A percentile compares a stretch with the other conserved stretches of the same genome.
Conservation (phyloP, 2,329 filamentous ascomycete species). For the Claviceps capensis region DNA sequence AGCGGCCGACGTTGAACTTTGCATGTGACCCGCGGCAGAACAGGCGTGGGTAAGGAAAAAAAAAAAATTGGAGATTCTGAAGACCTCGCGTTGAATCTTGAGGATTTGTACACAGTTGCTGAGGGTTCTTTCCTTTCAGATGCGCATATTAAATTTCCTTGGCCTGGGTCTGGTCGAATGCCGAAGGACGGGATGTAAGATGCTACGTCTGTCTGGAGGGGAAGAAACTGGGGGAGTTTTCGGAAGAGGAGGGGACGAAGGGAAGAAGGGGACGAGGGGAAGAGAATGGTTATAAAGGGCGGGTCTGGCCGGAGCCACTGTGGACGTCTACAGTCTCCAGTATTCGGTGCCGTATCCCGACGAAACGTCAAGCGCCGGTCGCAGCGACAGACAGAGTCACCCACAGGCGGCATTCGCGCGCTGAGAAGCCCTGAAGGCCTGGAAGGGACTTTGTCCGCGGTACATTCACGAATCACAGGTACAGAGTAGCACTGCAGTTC, state of each 20-base stretch:
- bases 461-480: too few species aligned
- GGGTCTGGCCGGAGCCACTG: conserved; percentile 20
- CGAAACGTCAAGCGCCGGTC: too few species aligned
- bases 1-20: conserved; percentile 58
- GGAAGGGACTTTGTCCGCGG: too few species aligned
- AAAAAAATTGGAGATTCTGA: neutral
- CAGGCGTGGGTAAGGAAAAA: neutral
- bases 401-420: too few species aligned
- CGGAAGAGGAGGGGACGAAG: neutral
- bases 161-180: neutral
- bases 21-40: conserved; percentile 46
- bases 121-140: neutral
- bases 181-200: neutral
- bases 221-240: conserved; percentile 10
- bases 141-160: neutral
- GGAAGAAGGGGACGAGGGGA: conserved; percentile 8
- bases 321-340: neutral
- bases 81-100: neutral
- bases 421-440: too few species aligned
- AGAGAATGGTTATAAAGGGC: conserved; percentile 17
- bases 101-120: neutral
- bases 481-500: too few species aligned
- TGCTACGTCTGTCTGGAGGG: conserved; percentile 6
- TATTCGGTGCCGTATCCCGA: too few species aligned
- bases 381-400: too few species aligned